Conservation (phyloP, 2,329 filamentous ascomycete species). For the Paramyrothecium roridum region DNA sequence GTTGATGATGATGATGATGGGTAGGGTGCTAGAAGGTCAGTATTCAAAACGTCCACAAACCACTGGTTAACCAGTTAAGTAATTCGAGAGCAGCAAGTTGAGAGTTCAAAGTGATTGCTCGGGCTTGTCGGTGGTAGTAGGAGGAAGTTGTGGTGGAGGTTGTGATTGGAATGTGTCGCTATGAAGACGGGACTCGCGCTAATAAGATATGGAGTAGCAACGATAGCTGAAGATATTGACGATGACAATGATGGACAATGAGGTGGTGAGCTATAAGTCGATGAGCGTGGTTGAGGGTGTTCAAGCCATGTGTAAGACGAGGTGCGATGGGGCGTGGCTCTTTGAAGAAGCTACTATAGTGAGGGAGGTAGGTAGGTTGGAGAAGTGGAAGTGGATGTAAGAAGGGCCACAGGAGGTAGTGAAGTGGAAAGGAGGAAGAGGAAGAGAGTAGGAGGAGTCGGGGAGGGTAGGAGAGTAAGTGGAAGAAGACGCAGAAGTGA, state of each 20-base stretch:
- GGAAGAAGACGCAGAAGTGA: constrained; percentile 4
- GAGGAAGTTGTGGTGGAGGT: too few relatives aligned
- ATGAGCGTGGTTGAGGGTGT: neutral
- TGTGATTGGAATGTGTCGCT: too few relatives aligned
- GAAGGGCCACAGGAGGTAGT: constrained; percentile 10
- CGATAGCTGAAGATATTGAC: neutral
- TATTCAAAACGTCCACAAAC: constrained; percentile 28
- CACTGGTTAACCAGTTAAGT: constrained; percentile 4
- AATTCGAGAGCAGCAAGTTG: neutral
- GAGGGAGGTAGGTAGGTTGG: too few relatives aligned
- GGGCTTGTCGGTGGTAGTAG: too few relatives aligned
- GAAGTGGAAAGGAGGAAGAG: constrained; percentile 13
- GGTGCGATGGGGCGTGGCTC: neutral
- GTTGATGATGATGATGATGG: constrained; percentile 10
- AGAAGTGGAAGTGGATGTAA: too few relatives aligned
- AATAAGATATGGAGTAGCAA: too few relatives aligned
- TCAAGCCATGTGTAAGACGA: neutral
- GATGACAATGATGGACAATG: neutral
- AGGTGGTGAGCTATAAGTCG: neutral
- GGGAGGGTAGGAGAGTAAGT: constrained; percentile 21
- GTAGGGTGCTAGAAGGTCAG: constrained; percentile 20
- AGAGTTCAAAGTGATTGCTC: neutral
- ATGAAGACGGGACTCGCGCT: too few relatives aligned
- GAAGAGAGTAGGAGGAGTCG: constrained; percentile 17
- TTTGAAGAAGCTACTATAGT: too few relatives aligned